phyloP scores from a whole-genome alignment of 2,329 filamentous ascomycete species.

The Spiromastix sp. region DNA sequence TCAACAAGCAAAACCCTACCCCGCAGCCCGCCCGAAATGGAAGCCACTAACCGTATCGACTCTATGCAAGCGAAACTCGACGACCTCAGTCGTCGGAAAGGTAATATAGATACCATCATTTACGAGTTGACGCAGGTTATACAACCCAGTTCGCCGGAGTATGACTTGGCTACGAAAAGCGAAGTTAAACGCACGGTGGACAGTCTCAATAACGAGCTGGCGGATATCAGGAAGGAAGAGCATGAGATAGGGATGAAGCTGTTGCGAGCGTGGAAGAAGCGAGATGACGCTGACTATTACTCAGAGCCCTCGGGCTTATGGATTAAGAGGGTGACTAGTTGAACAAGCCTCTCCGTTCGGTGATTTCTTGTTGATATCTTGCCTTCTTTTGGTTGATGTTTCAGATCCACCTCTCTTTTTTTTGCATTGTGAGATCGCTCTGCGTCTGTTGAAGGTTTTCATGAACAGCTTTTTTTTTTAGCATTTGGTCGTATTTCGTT shows the following conservation, averaged over 20 bases:
- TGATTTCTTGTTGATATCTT: too few relatives aligned
- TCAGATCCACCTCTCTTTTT: too few relatives aligned
- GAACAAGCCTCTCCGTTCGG: too few relatives aligned
- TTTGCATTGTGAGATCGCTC: not conserved
- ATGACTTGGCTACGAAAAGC: constrained; percentile 50
- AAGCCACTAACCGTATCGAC: constrained; percentile 54
- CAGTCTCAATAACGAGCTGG: constrained; percentile 54
- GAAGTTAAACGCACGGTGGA: constrained; percentile 56
- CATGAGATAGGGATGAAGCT: constrained; percentile 69
- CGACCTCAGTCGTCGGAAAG: constrained; percentile 54
- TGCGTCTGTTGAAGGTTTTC: not conserved
- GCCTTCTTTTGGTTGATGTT: too few relatives aligned
- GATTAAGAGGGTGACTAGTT: constrained; percentile 66
- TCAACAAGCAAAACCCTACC: constrained; percentile 46
- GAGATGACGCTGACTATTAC: constrained; percentile 48
- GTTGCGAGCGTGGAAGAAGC: constrained; percentile 62
- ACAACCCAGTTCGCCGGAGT: constrained; percentile 57
- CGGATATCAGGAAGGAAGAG: constrained; percentile 64
- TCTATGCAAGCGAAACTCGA: constrained; percentile 56
- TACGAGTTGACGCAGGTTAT: constrained; percentile 69
- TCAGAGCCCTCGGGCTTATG: constrained; percentile 54
- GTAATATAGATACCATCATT: constrained; percentile 63
- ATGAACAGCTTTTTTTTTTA: constrained; percentile 2
- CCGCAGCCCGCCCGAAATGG: constrained; percentile 49
- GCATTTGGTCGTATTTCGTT: not conserved